These are phyloP conservation scores for Phaeoacremonium minimum DNA, from an alignment of 2,329 filamentous ascomycete species.

Conservation along the genomic window DNA sequence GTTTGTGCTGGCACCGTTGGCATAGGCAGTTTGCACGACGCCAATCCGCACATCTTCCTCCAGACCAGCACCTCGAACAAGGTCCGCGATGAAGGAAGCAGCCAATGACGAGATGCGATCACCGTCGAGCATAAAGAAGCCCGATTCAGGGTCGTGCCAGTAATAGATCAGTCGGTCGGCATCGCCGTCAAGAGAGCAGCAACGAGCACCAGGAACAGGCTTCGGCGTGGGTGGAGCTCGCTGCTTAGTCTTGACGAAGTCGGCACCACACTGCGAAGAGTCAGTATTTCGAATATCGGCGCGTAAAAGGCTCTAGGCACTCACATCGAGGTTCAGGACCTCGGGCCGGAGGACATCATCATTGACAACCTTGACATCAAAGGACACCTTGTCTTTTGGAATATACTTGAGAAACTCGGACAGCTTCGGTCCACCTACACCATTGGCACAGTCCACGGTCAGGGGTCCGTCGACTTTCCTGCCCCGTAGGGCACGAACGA, in stretches of 20 bases:
- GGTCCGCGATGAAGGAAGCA: slow-evolving; percentile 88
- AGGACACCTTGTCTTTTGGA: slow-evolving; percentile 61
- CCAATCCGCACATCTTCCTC: slow-evolving; percentile 81
- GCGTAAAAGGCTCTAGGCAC: slow-evolving; percentile 16
- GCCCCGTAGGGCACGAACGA: slow-evolving; percentile 76
- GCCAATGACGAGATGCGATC: slow-evolving; percentile 95
- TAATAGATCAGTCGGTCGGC: slow-evolving; percentile 96
- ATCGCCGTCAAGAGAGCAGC: slow-evolving; percentile 90
- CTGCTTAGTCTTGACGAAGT: slow-evolving; percentile 97
- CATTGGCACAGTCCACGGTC: slow-evolving; percentile 93
- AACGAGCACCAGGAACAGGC: slow-evolving; percentile 70
- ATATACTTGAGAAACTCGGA: slow-evolving; percentile 81
- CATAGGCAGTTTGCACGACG: slow-evolving; percentile 95
- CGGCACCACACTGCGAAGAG: slow-evolving; percentile 72
- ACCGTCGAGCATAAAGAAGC: slow-evolving; percentile 90
- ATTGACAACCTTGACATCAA: slow-evolving; percentile 85
- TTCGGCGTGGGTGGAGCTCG: slow-evolving; percentile 80
- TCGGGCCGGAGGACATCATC: slow-evolving; percentile 90
- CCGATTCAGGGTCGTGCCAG: slow-evolving; percentile 75
- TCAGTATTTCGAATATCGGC: slow-evolving; percentile 7
- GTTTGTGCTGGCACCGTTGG: slow-evolving; percentile 89
- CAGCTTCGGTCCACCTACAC: slow-evolving; percentile 90
- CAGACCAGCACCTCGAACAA: slow-evolving; percentile 75
- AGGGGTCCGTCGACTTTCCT: slow-evolving; percentile 70
- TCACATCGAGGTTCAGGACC: slow-evolving; percentile 80